A percentile compares a stretch with the other conserved stretches of the same genome.
Evolutionary conservation across 2,329 filamentous ascomycete species (phyloP).

Genomic region (Ceratocystis ficicola): DNA sequence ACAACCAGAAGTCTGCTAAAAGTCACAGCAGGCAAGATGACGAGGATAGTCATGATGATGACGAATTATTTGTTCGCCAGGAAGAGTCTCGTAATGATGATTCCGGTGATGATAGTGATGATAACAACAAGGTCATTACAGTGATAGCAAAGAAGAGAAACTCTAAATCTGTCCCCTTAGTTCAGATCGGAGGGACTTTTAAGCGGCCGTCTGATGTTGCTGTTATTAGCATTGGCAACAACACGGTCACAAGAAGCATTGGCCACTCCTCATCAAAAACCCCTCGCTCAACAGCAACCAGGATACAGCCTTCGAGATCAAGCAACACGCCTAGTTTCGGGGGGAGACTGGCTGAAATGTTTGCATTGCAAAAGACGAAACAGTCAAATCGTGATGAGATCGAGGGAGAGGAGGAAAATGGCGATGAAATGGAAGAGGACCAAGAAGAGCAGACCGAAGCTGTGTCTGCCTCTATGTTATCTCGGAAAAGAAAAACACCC

Average conservation of each 20-base stretch:
- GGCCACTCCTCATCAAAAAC: constrained; percentile 30
- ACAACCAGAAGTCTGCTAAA: constrained; percentile 24
- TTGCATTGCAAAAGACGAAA: constrained; percentile 29
- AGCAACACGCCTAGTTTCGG: constrained; percentile 32
- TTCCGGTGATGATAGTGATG: constrained; percentile 26
- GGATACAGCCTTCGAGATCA: neutral
- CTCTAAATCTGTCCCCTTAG: neutral
- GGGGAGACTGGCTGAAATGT: constrained; percentile 35
- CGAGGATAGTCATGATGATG: constrained; percentile 24
- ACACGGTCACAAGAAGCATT: constrained; percentile 53
- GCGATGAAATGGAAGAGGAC: constrained; percentile 24
- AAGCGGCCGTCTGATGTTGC: constrained; percentile 54
- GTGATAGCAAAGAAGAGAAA: constrained; percentile 4
- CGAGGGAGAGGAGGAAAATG: constrained; percentile 27
- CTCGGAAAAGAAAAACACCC: constrained; percentile 14
- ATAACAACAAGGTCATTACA: constrained; percentile 11
- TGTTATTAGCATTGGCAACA: constrained; percentile 62
- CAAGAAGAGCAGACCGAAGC: constrained; percentile 40
- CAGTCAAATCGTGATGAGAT: constrained; percentile 17
- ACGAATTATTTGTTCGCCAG: constrained; percentile 19
- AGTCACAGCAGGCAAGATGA: constrained; percentile 21
- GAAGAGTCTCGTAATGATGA: constrained; percentile 21
- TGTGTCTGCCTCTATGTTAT: neutral
- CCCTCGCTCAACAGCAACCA: neutral
- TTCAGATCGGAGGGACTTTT: neutral